Conservation (phyloP, 495 filamentous ascomycete species). For the Barbatosphaeria neglecta region DNA sequence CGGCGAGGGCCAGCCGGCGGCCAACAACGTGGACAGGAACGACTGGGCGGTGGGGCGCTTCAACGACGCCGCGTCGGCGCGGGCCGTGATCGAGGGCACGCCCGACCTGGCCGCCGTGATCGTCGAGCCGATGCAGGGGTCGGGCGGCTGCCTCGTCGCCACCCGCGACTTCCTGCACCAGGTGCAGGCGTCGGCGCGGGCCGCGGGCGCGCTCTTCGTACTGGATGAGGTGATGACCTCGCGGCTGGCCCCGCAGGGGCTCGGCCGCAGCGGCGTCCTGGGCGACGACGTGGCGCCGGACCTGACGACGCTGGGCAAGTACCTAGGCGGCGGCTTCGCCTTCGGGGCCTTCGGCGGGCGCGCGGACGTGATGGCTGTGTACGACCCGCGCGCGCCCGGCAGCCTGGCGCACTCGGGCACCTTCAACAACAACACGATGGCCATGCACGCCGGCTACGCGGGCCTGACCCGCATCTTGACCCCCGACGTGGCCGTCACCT, state of each 20-base stretch:
- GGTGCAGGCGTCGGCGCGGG: slow-evolving; percentile 17
- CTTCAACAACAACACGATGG: slow-evolving; percentile 56
- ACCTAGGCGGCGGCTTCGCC: slow-evolving; percentile 48
- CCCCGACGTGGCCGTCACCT: slow-evolving; percentile 18
- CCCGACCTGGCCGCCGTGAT: slow-evolving; percentile 41
- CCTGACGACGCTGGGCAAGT: slow-evolving; percentile 52
- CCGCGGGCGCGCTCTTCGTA: slow-evolving; percentile 40
- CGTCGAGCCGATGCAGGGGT: slow-evolving; percentile 48
- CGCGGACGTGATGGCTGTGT: slow-evolving; percentile 40
- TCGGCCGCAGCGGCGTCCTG: slow-evolving; percentile 17
- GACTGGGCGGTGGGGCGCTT: slow-evolving; percentile 41
- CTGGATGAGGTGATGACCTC: slow-evolving; percentile 58
- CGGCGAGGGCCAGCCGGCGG: slow-evolving; percentile 6
- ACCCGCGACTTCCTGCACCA: slow-evolving; percentile 29
- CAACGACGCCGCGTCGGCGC: slow-evolving; percentile 35
- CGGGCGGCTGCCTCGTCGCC: slow-evolving; percentile 38
- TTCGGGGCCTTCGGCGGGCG: slow-evolving; percentile 54
- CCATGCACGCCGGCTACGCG: slow-evolving; percentile 42
- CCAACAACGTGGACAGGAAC: slow-evolving; percentile 19
- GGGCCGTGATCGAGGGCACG: slow-evolving; percentile 13
- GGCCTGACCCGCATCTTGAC: slow-evolving; percentile 33
- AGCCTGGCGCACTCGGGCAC: slow-evolving; percentile 46
- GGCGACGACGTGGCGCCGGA: slow-evolving; percentile 38
- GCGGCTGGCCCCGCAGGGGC: slow-evolving; percentile 36
- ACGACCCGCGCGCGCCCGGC: slow-evolving; percentile 31